phyloP scores from a whole-genome alignment of 257 asterid species.

The Rubia yunnanensis region DNA sequence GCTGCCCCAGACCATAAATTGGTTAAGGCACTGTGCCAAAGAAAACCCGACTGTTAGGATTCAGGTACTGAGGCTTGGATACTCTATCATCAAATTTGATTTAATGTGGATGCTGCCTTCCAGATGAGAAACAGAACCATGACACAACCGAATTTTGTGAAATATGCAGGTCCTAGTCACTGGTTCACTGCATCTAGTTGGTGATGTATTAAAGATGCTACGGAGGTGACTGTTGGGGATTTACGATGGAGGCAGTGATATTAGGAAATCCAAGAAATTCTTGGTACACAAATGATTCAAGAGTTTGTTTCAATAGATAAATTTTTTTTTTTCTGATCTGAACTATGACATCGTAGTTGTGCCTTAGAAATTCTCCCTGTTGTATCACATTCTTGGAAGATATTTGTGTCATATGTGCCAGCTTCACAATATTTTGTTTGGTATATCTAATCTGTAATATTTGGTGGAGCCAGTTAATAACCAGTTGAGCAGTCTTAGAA shows the following conservation, averaged over 20 bases:
- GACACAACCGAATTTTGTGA: background rate
- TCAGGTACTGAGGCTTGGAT: constrained; percentile 38
- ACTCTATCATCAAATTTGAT: background rate
- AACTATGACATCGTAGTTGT: background rate
- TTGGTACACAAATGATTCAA: background rate
- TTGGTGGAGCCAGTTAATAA: too few relatives aligned
- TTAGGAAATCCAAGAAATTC: background rate
- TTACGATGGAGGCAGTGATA: background rate
- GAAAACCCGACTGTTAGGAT: constrained; percentile 53
- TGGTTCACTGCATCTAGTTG: constrained; percentile 88
- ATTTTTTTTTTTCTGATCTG: background rate
- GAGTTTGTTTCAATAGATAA: background rate
- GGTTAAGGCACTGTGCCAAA: constrained; percentile 59
- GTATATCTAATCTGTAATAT: background rate
- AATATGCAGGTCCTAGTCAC: constrained; percentile 72
- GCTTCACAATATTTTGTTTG: background rate
- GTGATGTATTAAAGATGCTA: constrained; percentile 73
- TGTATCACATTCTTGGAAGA: background rate
- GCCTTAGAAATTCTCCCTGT: background rate
- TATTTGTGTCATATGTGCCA: background rate
- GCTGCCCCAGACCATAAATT: constrained; percentile 63
- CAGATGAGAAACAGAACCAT: background rate
- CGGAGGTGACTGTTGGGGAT: constrained; percentile 27
- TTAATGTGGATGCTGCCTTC: background rate
- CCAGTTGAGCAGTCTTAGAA: background rate